Evolutionary conservation across 1,284 basidiomycete genomes (phyloP), one percentile per base, ranked within the genome.

Genomic region (Apiotrichum montevideense): DNA sequence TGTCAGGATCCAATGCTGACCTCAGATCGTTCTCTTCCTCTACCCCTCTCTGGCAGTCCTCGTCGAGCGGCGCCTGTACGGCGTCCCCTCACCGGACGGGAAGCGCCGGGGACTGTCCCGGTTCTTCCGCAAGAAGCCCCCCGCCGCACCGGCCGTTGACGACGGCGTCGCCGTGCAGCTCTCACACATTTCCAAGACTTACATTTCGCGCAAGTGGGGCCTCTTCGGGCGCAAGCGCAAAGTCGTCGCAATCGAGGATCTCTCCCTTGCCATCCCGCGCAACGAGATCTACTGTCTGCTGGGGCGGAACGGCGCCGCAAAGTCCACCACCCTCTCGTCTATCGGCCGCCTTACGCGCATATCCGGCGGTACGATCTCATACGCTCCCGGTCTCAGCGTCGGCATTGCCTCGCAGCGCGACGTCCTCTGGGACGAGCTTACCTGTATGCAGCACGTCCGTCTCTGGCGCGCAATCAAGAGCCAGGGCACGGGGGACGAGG

Each of bases 381-480:
- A 88, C 65, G 84, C 66, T 4, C 56, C 61, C 13, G 69, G 72
- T 56, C 62, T 59, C 51, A 60, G 57, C 46, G 73, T 90, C 14
- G 87, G 88, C 6, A 84, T 90, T 54, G 88, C 89, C 0, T 86
- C 86, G 0, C 88, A 90, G 74, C 87, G 87, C 76, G 88, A 90
- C 63, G 87, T 90, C 2, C 79, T 90, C 1, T 88, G 88, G 73
- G 83, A 87, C 2, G 87, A 90, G 58, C 77, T 90, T 32, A 82
- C 84, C 1, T 88, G 86, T 66, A 78, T 83, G 54, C 84, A 90
- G 72, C 89, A 87, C 3, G 77, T 90, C 29, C 78, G 80, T 2
- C 80, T 90, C 13, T 90, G 88, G 87, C 79, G 77, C 37, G 84
- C 84, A 4, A 80, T 90, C 66, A 90, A 90, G 70, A 41, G 47